Percentiles rank a stretch among this genome's conserved stretches.
phyloP scores from a whole-genome alignment of 108 stramenopile genomes.

The Conticribra guillardii region DNA sequence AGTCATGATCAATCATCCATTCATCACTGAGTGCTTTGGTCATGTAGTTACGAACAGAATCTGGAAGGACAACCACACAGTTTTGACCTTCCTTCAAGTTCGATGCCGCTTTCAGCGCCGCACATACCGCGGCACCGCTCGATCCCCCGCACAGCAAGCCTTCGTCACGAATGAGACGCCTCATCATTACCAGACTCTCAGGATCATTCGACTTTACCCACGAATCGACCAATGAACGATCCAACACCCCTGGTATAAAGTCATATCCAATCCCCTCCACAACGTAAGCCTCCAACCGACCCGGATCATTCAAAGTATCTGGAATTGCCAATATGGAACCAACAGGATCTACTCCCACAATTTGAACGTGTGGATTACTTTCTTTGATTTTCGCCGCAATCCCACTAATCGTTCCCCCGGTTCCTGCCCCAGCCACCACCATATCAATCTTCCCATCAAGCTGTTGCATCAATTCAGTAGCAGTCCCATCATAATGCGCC shows the following conservation, averaged over 20 bases:
- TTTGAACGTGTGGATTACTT: constrained; percentile 59
- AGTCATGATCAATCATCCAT: constrained; percentile 94
- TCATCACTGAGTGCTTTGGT: constrained; percentile 91
- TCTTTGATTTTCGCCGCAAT: constrained; percentile 87
- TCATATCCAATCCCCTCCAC: constrained; percentile 97
- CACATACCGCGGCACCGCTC: constrained; percentile 80
- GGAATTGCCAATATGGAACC: constrained; percentile 83
- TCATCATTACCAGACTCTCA: constrained; percentile 79
- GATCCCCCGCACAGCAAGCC: constrained; percentile 93
- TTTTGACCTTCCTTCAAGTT: constrained; percentile 70
- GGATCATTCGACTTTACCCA: constrained; percentile 89
- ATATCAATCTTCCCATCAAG: constrained; percentile 84
- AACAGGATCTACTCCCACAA: constrained; percentile 91
- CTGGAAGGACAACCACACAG: constrained; percentile 87
- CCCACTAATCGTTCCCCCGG: constrained; percentile 89
- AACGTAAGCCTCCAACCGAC: constrained; percentile 73
- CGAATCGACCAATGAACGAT: constrained; percentile 75
- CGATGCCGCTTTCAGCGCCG: constrained; percentile 80
- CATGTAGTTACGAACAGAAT: constrained; percentile 96
- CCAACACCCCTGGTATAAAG: constrained; percentile 91
- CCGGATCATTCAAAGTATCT: constrained; percentile 82
- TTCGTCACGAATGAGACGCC: constrained; percentile 88
- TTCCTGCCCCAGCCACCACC: constrained; percentile 83
- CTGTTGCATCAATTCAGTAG: constrained; percentile 86
- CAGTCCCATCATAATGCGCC: constrained; percentile 94